Conservation (phyloP, 306 rosid species). For the Vachellia pachyceras region DNA sequence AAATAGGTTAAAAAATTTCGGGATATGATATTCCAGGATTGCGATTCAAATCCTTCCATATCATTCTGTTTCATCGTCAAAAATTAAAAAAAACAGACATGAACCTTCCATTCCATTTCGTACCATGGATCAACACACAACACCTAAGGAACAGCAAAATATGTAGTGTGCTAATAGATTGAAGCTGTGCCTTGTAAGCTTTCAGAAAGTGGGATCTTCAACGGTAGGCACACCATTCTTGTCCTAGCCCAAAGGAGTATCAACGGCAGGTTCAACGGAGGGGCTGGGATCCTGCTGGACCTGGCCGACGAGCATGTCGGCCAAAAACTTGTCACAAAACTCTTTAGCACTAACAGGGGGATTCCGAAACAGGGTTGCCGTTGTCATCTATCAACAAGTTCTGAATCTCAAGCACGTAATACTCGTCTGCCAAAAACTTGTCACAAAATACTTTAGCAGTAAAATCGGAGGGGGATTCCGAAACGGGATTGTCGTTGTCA, state of each 20-base stretch:
- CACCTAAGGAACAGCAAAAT: no score
- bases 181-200: conserved; percentile 56
- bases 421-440: no score
- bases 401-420: conserved; percentile 51
- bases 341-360: conserved; percentile 29
- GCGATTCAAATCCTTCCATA: background rate
- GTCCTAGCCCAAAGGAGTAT: conserved; percentile 37
- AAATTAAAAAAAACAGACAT: no score
- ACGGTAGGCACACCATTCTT: conserved; percentile 38
- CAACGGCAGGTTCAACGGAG: conserved; percentile 29
- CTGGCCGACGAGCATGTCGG: conserved; percentile 48
- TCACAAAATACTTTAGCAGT: no score
- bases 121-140: no score
- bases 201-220: conserved; percentile 59
- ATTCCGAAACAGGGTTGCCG: conserved; percentile 2
- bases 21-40: background rate
- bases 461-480: conserved; percentile 28
- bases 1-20: background rate
- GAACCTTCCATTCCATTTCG: no score
- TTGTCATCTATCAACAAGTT: conserved; percentile 62
- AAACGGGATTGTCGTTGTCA: conserved; percentile 37
- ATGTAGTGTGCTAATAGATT: no score
- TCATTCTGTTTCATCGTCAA: background rate
- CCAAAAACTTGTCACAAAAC: conserved; percentile 46
- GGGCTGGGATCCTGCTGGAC: conserved; percentile 37